Evolutionary conservation across 2,329 filamentous ascomycete genomes (phyloP).

Genomic region (Lachnellula hyalina): DNA sequence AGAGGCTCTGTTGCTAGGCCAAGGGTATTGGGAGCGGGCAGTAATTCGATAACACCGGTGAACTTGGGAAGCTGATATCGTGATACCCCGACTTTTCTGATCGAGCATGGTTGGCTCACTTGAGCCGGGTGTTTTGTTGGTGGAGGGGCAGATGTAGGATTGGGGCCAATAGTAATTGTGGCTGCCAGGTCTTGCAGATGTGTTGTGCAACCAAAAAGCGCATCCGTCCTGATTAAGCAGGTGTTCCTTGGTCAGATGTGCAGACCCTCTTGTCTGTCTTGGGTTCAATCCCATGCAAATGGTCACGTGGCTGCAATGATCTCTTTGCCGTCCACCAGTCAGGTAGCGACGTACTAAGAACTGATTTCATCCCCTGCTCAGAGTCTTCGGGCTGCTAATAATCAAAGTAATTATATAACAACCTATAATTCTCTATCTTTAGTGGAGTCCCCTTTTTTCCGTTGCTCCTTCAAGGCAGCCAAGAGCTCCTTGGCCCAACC

Average conservation of each 20-base stretch:
- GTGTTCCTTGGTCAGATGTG: background rate
- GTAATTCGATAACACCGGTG: background rate
- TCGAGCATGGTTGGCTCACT: background rate
- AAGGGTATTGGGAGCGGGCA: background rate
- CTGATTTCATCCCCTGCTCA: too few species aligned
- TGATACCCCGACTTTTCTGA: background rate
- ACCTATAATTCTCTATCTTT: slow-evolving; percentile 19
- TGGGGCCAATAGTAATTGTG: background rate
- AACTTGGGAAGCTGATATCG: background rate
- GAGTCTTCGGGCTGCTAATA: background rate
- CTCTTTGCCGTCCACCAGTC: too few species aligned
- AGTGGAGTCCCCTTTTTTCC: slow-evolving; percentile 7
- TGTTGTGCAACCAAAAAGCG: background rate
- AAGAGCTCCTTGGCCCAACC: slow-evolving; percentile 26
- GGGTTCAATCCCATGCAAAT: too few species aligned
- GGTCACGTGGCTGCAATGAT: too few species aligned
- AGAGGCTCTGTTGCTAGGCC: background rate
- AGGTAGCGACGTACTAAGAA: too few species aligned
- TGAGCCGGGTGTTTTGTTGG: background rate
- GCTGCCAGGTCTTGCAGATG: background rate
- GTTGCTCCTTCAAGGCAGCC: slow-evolving; percentile 15
- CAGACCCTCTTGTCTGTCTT: too few species aligned
- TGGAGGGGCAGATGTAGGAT: background rate
- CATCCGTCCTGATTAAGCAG: background rate
- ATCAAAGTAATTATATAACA: background rate